Evolutionary conservation across 2,329 filamentous ascomycete genomes (phyloP).

Genomic region (Claviceps sp.): DNA sequence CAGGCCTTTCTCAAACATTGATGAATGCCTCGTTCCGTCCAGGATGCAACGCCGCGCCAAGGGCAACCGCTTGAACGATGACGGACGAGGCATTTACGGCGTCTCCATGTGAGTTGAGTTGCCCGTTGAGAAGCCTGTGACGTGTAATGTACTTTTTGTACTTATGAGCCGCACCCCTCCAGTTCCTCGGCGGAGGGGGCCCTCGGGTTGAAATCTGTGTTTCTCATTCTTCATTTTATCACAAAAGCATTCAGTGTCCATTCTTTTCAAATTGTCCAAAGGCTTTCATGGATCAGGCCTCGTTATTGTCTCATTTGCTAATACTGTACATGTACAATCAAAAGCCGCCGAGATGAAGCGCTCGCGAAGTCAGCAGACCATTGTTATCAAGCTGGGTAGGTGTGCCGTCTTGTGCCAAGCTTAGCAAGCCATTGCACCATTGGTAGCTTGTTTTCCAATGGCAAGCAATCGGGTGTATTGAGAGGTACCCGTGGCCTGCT

Average conservation of each 20-base stretch:
- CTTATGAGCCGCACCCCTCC: neutral
- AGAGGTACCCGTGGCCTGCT: neutral
- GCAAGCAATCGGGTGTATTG: neutral
- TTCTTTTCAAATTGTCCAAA: neutral
- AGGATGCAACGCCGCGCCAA: constrained; percentile 4
- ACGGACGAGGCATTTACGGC: constrained; percentile 10
- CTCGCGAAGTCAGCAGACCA: constrained; percentile 31
- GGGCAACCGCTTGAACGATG: constrained; percentile 6
- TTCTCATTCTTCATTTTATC: constrained; percentile 2
- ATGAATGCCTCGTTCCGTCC: constrained; percentile 2
- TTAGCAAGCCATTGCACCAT: neutral
- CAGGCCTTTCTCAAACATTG: constrained; percentile 1
- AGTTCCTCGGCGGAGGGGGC: neutral
- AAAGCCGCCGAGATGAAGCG: constrained; percentile 47
- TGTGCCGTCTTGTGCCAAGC: neutral
- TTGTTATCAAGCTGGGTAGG: constrained; percentile 82
- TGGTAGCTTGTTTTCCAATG: neutral
- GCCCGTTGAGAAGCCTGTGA: constrained; percentile 2
- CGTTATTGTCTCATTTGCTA: constrained; percentile 1
- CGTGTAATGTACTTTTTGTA: neutral
- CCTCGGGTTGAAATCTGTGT: neutral
- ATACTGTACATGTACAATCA: constrained; percentile 10
- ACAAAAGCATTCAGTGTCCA: constrained; percentile 2
- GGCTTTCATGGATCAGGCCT: constrained; percentile 4
- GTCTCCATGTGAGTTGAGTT: constrained; percentile 5